Evolutionary conservation across 352 stramenopile species (phyloP), one percentile per base, ranked within the genome.

Genomic region (Globisporangium spinosum): DNA sequence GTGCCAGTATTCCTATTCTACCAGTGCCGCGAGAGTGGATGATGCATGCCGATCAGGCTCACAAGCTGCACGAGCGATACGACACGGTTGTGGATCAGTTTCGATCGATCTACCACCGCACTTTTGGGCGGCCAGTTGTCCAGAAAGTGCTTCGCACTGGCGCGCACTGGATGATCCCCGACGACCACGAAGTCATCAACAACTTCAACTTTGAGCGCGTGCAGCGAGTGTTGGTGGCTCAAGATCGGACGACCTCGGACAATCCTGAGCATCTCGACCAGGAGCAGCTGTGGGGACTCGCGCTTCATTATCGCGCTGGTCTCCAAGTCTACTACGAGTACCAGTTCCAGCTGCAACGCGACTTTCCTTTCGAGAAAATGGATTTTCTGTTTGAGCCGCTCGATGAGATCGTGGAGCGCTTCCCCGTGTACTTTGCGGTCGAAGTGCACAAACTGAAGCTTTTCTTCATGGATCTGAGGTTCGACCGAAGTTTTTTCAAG

Each of bases 161-260:
- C 29, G 85, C 85, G 13, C 83, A 92, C 64, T 92, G 82, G 84
- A 93, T 93, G 85, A 57, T 92, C 3, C 81, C 85, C 0, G 85
- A 93, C 60, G 85, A 93, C 70, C 85, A 93, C 65, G 85, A 93
- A 51, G 73, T 93, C 20, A 67, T 86, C 63, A 93, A 92, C 73
- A 93, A 93, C 63, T 76, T 89, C 65, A 92, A 89, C 64, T 72
- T 72, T 22, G 73, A 79, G 62, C 58, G 71, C 9, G 72, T 84
- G 17, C 65, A 82, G 17, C 74, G 73, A 5, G 68, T 73, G 12
- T 79, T 67, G 22, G 51, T 5, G 2, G 2, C 5, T 15, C 5
- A 20, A 61, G 17, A 54, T 40, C 10, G 4, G 27, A 8, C 54
- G 13, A 10, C 27, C 34, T 38, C 13, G 5, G 4, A 22, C 27